A percentile compares a stretch with the other conserved stretches of the same genome.
phyloP scores from a whole-genome alignment of 139 green algal genomes.

The Chlamydomonas asymmetrica region DNA sequence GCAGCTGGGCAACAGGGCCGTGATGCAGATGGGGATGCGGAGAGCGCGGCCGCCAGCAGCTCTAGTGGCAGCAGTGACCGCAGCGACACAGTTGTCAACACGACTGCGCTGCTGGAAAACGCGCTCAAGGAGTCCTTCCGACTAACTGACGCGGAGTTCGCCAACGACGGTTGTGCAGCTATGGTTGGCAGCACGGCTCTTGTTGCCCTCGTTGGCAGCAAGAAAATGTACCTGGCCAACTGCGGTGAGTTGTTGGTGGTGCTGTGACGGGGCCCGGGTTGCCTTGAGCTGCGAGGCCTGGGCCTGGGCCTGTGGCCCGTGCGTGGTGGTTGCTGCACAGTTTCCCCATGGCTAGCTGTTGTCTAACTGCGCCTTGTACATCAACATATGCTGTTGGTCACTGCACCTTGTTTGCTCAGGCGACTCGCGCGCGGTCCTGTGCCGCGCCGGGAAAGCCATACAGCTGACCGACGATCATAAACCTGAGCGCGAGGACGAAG shows the following conservation, averaged over 20 bases:
- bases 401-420: slow-evolving; percentile 20
- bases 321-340: slow-evolving; percentile 22
- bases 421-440: slow-evolving; percentile 71
- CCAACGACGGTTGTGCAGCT: slow-evolving; percentile 49
- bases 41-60: slow-evolving; percentile 8
- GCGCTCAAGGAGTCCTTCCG: slow-evolving; percentile 60
- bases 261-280: not conserved
- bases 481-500: slow-evolving; percentile 75
- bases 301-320: too few relatives aligned
- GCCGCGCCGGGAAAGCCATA: slow-evolving; percentile 47
- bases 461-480: slow-evolving; percentile 74
- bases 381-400: not conserved
- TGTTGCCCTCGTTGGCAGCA: slow-evolving; percentile 58
- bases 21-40: too few relatives aligned
- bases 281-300: too few relatives aligned
- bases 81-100: slow-evolving; percentile 12
- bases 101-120: slow-evolving; percentile 43
- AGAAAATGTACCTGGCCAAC: slow-evolving; percentile 68
- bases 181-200: slow-evolving; percentile 86
- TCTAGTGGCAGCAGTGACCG: slow-evolving; percentile 17
- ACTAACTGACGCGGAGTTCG: slow-evolving; percentile 62
- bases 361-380: not conserved
- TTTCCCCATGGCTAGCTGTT: slow-evolving; percentile 32
- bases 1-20: too few relatives aligned
- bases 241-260: slow-evolving; percentile 48